phyloP scores from a whole-genome alignment of 2,329 filamentous ascomycete genomes.

The Penicillium sp. region DNA sequence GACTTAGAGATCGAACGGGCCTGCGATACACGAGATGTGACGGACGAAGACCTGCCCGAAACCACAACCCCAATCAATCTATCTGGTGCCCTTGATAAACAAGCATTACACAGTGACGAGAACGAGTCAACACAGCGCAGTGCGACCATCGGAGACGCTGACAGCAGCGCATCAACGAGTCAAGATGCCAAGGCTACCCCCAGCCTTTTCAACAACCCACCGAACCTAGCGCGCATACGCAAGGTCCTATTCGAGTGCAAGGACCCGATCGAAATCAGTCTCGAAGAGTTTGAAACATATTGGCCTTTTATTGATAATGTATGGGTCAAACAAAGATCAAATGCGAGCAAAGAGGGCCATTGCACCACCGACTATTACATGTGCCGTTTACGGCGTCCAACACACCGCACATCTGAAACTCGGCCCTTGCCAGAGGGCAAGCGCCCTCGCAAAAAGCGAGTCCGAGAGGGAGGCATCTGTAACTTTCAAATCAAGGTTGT shows the following conservation, averaged over 20 bases:
- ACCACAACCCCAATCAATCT: conserved; percentile 19
- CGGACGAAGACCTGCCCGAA: conserved; percentile 13
- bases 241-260: conserved; percentile 48
- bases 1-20: not conserved
- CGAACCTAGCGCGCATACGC: conserved; percentile 45
- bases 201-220: conserved; percentile 45
- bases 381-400: conserved; percentile 46
- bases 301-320: conserved; percentile 53
- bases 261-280: conserved; percentile 48
- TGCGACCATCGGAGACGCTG: not conserved
- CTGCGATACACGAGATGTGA: conserved; percentile 1
- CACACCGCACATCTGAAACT: conserved; percentile 41
- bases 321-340: conserved; percentile 50
- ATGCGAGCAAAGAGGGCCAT: conserved; percentile 44
- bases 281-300: conserved; percentile 49
- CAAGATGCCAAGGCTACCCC: conserved; percentile 14
- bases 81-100: conserved; percentile 22
- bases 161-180: not conserved
- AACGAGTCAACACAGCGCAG: not conserved
- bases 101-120: conserved; percentile 14
- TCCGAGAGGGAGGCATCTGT: conserved; percentile 48
- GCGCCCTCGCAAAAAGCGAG: conserved; percentile 45
- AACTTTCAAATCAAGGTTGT: conserved; percentile 51
- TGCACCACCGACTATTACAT: conserved; percentile 50
- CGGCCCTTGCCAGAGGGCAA: conserved; percentile 48